Conservation (phyloP, 805 yeast species). For the Starmerella roubikii region DNA sequence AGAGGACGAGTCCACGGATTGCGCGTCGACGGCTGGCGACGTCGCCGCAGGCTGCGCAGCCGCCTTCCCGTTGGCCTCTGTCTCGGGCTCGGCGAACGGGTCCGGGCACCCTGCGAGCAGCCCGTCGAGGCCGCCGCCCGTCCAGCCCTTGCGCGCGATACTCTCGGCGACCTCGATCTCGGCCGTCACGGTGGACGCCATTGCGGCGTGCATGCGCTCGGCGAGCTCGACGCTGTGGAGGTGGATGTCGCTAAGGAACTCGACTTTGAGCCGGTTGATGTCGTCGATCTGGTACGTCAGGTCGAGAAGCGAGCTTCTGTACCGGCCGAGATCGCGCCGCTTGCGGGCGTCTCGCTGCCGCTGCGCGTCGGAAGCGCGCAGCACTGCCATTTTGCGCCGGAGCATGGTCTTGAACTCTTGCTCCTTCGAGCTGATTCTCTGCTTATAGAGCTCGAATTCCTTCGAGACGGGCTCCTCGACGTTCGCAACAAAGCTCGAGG, state of each 20-base stretch:
- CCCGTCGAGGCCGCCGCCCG: constrained; percentile 74
- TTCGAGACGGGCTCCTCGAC: constrained; percentile 41
- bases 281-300: constrained; percentile 67
- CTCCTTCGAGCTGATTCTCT: constrained; percentile 36
- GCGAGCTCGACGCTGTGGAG: constrained; percentile 52
- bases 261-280: constrained; percentile 61
- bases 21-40: too few species aligned
- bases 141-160: constrained; percentile 72
- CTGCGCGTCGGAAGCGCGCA: constrained; percentile 48
- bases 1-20: too few species aligned
- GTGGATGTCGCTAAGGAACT: constrained; percentile 53
- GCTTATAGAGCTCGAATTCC: constrained; percentile 34
- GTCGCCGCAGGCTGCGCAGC: too few species aligned
- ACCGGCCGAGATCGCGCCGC: constrained; percentile 52
- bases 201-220: constrained; percentile 36
- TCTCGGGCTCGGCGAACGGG: constrained; percentile 31
- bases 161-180: constrained; percentile 72
- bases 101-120: constrained; percentile 52
- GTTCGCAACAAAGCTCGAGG: constrained; percentile 40
- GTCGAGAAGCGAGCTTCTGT: constrained; percentile 51
- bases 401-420: constrained; percentile 40
- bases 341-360: constrained; percentile 45
- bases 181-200: constrained; percentile 58
- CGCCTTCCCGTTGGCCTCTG: too few species aligned
- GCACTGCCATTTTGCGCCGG: constrained; percentile 36